Evolutionary conservation across 192 early-diverging fungal species (phyloP).

Genomic region (Coemansia sp.): DNA sequence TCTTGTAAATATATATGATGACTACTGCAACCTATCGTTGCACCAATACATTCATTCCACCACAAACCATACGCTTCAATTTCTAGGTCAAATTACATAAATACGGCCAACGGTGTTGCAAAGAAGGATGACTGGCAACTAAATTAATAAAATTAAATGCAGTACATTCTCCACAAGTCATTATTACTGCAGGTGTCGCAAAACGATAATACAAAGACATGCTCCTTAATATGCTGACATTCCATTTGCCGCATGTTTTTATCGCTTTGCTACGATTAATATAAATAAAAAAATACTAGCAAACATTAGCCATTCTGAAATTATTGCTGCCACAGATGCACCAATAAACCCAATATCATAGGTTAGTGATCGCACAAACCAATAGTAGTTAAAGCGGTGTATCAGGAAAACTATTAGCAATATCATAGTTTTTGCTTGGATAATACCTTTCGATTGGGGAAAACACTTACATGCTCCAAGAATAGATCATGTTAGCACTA

Average conservation of each 20-base stretch:
- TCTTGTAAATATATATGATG: constrained; percentile 20
- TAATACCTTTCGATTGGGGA: constrained; percentile 74
- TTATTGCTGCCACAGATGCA: constrained; percentile 72
- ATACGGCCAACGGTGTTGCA: constrained; percentile 44
- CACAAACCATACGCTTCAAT: constrained; percentile 31
- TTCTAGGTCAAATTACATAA: constrained; percentile 32
- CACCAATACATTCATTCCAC: constrained; percentile 29
- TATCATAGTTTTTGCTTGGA: constrained; percentile 71
- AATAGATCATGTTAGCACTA: constrained; percentile 66
- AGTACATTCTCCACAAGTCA: constrained; percentile 84
- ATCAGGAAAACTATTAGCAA: constrained; percentile 64
- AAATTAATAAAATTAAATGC: constrained; percentile 69
- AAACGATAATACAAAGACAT: constrained; percentile 64
- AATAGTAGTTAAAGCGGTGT: constrained; percentile 69
- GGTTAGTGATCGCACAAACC: constrained; percentile 65
- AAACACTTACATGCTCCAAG: constrained; percentile 75
- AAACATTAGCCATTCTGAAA: constrained; percentile 73
- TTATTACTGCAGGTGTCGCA: constrained; percentile 76
- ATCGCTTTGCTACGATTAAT: constrained; percentile 56
- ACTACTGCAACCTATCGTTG: constrained; percentile 8
- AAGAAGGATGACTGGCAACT: constrained; percentile 66
- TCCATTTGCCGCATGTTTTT: constrained; percentile 84
- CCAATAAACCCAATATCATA: too few relatives aligned
- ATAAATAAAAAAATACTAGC: constrained; percentile 64
- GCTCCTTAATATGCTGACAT: constrained; percentile 60